phyloP scores from a whole-genome alignment of 139 green algal species.

The Trebouxia sp. region DNA sequence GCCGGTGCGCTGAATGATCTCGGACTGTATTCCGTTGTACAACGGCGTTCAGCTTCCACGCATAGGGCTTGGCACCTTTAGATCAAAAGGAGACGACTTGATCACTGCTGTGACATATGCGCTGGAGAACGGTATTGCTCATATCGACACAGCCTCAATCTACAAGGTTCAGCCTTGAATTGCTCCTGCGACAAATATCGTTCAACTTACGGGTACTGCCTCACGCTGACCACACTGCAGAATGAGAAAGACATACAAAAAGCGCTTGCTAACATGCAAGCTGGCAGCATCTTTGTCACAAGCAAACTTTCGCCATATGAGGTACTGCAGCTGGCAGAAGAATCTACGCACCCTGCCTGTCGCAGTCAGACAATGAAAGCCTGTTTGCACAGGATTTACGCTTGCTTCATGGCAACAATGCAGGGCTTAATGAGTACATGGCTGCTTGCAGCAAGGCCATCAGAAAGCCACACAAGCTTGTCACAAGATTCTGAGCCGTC shows the following conservation, averaged over 20 bases:
- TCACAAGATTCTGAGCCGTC: constrained; percentile 44
- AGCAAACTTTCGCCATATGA: constrained; percentile 72
- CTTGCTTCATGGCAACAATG: too few relatives aligned
- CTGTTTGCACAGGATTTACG: too few relatives aligned
- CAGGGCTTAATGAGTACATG: too few relatives aligned
- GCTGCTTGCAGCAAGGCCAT: constrained; percentile 40
- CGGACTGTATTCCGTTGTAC: neutral
- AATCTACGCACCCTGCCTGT: too few relatives aligned
- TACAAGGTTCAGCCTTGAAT: constrained; percentile 60
- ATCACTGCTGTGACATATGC: constrained; percentile 49
- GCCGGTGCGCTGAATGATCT: too few relatives aligned
- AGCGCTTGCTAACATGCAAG: constrained; percentile 5
- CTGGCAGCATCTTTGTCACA: constrained; percentile 50
- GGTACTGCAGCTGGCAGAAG: too few relatives aligned
- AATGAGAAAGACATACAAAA: constrained; percentile 54
- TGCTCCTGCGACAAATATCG: too few relatives aligned
- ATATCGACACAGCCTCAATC: constrained; percentile 78
- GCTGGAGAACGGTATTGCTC: constrained; percentile 47
- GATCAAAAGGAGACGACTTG: constrained; percentile 38
- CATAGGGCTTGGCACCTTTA: constrained; percentile 74
- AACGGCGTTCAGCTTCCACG: constrained; percentile 27
- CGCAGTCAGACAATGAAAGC: too few relatives aligned
- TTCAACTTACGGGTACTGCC: too few relatives aligned
- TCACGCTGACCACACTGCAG: constrained; percentile 37
- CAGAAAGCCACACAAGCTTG: constrained; percentile 44